Base-by-base conservation (phyloP, 2,329 filamentous ascomycete species). In the Penicillium sp. region DNA sequence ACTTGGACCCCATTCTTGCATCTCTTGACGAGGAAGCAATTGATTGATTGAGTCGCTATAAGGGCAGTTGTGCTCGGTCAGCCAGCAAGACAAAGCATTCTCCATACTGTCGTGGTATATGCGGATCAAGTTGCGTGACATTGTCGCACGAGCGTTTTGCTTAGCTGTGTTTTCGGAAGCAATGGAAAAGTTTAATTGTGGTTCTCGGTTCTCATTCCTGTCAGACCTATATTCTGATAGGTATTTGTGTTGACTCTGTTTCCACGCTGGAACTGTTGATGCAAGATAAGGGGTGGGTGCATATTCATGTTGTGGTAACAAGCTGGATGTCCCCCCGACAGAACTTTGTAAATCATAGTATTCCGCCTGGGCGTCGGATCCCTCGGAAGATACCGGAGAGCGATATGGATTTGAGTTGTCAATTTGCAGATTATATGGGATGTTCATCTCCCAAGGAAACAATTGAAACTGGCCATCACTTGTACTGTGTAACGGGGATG, bases 61-160 rank as follows among this genome's bases (percentile, higher is more conserved):
- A 3, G 77, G 76, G 55, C 76, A 78, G 25, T 75, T 78, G 50
- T 71, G 69, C 59, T 77, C 76, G 6, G 75, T 78, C 55, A 75
- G 57, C 73, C 73, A 78, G 55, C 73, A 78, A 12, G 72, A 75
- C n/a, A 75, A 63, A 12, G 71, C 75, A 53, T 76, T 76, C 61
- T 76, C 75, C 65, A 78, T 75, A 55, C 73, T 74, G 59, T 77
- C 72, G 54, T 76, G 72, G 56, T 78, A 78, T 38, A 78, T 74
- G 52, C 70, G 73, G 44, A 78, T 67, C 50, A 78, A 56, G 12
- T 71, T 72, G 45, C 72, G 70, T 35, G 67, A 71, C 61, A 78
- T 63, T 36, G 70, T 67, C 7, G 67, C 67, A 30, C 70, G 75
- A 49, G 73, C 73, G 44, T 66, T 70, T 36, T 70, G 64, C 19